phyloP scores from a whole-genome alignment of 108 stramenopile genomes.

The Skeletonema grethae region DNA sequence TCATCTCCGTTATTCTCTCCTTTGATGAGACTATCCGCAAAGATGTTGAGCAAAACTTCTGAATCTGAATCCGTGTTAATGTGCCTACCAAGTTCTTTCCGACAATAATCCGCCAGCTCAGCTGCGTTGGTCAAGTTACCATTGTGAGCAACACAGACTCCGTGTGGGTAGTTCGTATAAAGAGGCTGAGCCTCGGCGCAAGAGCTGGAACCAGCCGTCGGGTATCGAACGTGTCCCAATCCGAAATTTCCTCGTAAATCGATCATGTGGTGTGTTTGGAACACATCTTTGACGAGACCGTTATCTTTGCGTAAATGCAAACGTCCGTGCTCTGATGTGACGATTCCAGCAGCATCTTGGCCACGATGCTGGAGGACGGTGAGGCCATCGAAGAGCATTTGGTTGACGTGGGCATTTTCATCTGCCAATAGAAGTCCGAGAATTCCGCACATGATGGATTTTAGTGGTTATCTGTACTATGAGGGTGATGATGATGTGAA shows the following conservation, averaged over 20 bases:
- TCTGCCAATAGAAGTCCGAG: conserved; percentile 87
- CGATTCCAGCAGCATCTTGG: conserved; percentile 99
- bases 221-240: conserved; percentile 96
- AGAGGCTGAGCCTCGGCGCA: conserved; percentile 96
- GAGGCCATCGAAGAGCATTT: conserved; percentile 96
- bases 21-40: conserved; percentile 90
- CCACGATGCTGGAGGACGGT: conserved; percentile 99
- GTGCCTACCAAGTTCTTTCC: conserved; percentile 68
- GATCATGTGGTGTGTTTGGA: conserved; percentile 94
- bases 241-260: conserved; percentile 92
- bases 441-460: conserved; percentile 87
- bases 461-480: not conserved
- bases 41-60: conserved; percentile 94
- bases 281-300: conserved; percentile 97
- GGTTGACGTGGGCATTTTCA: conserved; percentile 86
- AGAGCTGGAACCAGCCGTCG: conserved; percentile 90
- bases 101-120: conserved; percentile 62
- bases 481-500: not conserved
- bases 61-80: conserved; percentile 98
- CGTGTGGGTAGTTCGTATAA: conserved; percentile 98
- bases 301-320: conserved; percentile 96
- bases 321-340: conserved; percentile 80
- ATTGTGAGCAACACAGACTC: conserved; percentile 98
- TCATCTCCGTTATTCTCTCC: conserved; percentile 33
- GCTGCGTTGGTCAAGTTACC: conserved; percentile 96